Evolutionary conservation across 257 asterid species (phyloP).

Genomic region (Solanum medicagineum): DNA sequence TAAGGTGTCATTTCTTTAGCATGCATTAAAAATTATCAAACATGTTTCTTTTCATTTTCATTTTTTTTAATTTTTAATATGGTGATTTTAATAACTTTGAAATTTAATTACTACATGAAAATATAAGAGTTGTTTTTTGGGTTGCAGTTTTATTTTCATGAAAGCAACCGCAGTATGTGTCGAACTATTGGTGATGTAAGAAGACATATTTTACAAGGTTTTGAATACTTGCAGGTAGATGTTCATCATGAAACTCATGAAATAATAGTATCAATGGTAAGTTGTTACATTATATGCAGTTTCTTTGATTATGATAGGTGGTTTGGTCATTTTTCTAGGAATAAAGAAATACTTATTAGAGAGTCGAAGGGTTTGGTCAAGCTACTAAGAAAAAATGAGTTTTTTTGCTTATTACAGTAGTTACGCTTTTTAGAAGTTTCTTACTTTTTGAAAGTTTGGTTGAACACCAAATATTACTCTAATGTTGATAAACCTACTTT

Average conservation of each 20-base stretch:
- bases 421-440: no score
- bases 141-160: slow-evolving; percentile 8
- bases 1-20: not conserved
- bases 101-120: not conserved
- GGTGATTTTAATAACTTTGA: not conserved
- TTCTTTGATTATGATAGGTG: not conserved
- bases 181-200: not conserved
- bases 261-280: not conserved
- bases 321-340: no score
- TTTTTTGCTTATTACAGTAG: not conserved
- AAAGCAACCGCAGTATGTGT: not conserved
- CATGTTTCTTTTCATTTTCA: not conserved
- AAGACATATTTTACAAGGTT: not conserved
- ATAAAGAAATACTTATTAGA: no score
- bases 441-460: no score
- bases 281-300: not conserved
- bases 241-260: not conserved
- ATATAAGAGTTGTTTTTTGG: not conserved
- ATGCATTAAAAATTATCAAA: not conserved
- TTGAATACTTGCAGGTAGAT: not conserved
- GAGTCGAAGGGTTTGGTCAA: not conserved
- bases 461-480: not conserved
- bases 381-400: not conserved
- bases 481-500: no score
- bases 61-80: no score